These are phyloP conservation scores for Hamigera avellanea DNA, from an alignment of 495 filamentous ascomycete genomes.

Conservation along the genomic window DNA sequence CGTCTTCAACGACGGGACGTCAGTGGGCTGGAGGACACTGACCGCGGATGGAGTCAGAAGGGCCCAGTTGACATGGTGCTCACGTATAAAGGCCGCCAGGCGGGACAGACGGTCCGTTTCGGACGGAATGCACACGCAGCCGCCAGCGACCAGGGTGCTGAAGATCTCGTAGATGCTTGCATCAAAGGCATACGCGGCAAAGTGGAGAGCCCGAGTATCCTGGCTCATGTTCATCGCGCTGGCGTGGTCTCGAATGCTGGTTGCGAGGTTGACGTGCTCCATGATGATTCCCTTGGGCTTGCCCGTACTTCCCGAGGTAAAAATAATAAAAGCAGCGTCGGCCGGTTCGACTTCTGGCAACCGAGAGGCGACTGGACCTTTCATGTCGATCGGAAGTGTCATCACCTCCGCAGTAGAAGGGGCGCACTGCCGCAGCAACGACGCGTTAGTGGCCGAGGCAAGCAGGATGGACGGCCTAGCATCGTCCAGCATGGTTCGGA, in stretches of 20 bases:
- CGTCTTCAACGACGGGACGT: constrained; percentile 32
- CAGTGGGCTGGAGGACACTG: constrained; percentile 19
- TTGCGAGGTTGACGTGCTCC: constrained; percentile 32
- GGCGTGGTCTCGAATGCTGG: constrained; percentile 22
- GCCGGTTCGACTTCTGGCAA: neutral
- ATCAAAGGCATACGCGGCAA: constrained; percentile 38
- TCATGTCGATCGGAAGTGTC: no score
- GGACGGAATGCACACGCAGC: constrained; percentile 39
- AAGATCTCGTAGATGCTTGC: constrained; percentile 36
- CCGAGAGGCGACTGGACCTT: no score
- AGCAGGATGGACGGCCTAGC: neutral
- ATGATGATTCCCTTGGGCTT: constrained; percentile 45
- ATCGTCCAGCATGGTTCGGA: neutral
- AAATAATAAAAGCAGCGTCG: constrained; percentile 27
- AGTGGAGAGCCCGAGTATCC: constrained; percentile 29
- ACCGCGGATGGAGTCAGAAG: constrained; percentile 41
- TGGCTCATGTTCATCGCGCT: constrained; percentile 23
- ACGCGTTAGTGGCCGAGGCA: no score
- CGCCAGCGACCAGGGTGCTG: constrained; percentile 29
- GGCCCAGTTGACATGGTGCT: constrained; percentile 33
- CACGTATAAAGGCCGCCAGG: constrained; percentile 32
- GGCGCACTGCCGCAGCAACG: no score
- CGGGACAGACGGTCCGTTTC: constrained; percentile 39
- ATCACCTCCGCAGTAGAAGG: no score
- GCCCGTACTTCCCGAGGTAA: constrained; percentile 43